These are phyloP conservation scores for Aspergillus carlsbadensis DNA, from an alignment of 495 filamentous ascomycete genomes.

Conservation along the genomic window DNA sequence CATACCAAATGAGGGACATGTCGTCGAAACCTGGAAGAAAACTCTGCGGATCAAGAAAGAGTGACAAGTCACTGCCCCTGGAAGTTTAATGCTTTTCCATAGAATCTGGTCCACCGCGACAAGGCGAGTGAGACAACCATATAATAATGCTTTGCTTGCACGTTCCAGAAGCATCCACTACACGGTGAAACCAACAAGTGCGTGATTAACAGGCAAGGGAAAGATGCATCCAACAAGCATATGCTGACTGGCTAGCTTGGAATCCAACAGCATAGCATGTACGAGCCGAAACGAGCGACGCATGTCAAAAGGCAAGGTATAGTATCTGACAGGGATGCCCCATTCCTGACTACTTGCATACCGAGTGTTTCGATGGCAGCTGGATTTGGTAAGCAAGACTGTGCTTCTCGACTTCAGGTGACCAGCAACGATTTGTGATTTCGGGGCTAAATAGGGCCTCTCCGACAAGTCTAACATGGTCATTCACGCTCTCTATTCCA, in stretches of 20 bases:
- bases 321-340: constrained; percentile 8
- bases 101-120: too few relatives aligned
- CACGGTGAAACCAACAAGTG: not conserved
- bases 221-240: constrained; percentile 6
- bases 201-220: constrained; percentile 8
- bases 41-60: too few relatives aligned
- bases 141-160: too few relatives aligned
- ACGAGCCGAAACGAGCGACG: constrained; percentile 1
- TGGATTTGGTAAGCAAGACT: not conserved
- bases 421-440: not conserved
- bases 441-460: not conserved
- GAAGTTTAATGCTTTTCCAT: not conserved
- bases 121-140: too few relatives aligned
- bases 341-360: constrained; percentile 2
- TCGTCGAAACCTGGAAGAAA: not conserved
- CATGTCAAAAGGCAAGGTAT: not conserved
- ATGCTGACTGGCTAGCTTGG: too few relatives aligned
- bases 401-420: constrained; percentile 1
- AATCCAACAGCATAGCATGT: not conserved
- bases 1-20: too few relatives aligned
- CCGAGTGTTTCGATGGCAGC: not conserved
- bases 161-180: constrained; percentile 4
- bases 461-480: constrained; percentile 9
- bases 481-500: not conserved
- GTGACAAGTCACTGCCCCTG: not conserved